Evolutionary conservation across 106 monocot genomes (phyloP).

Genomic region (Alisma plantagoaquatica): DNA sequence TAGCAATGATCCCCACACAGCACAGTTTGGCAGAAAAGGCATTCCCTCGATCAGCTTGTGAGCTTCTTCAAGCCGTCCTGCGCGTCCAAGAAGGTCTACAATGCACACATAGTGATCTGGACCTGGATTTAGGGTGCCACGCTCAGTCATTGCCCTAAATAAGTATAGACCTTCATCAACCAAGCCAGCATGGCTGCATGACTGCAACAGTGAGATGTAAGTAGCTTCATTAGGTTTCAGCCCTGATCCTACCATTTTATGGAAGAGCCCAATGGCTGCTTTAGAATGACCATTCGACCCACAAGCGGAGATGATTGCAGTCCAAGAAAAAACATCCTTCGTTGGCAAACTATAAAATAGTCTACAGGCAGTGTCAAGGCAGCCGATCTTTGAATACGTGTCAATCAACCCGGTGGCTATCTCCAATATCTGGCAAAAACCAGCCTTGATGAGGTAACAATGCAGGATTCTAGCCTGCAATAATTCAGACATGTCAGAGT

Average conservation of each 20-base stretch:
- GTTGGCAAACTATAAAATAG: conserved; percentile 31
- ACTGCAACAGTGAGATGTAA: conserved; percentile 43
- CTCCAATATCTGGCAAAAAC: conserved; percentile 25
- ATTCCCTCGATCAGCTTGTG: conserved; percentile 32
- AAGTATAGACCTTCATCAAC: conserved; percentile 36
- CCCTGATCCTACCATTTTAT: conserved; percentile 47
- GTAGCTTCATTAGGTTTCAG: conserved; percentile 62
- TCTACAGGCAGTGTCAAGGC: conserved; percentile 29
- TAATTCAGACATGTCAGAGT: conserved; percentile 35
- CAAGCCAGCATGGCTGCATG: conserved; percentile 67
- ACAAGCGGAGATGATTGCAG: conserved; percentile 55
- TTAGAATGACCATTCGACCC: conserved; percentile 38
- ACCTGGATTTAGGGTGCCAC: conserved; percentile 14
- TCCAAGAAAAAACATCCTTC: conserved; percentile 64
- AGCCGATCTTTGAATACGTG: conserved; percentile 54
- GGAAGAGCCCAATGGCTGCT: conserved; percentile 36
- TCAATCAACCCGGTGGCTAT: conserved; percentile 51
- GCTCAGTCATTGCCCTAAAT: conserved; percentile 14
- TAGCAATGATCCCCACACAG: conserved; percentile 66
- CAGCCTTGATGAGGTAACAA: conserved; percentile 30
- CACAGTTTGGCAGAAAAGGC: conserved; percentile 33
- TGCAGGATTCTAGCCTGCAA: conserved; percentile 39
- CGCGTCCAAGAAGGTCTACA: conserved; percentile 53
- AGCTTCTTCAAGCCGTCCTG: conserved; percentile 43
- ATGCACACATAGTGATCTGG: conserved; percentile 43